Conservation (phyloP, 2,329 filamentous ascomycete genomes). For the Botrytis fabae region DNA sequence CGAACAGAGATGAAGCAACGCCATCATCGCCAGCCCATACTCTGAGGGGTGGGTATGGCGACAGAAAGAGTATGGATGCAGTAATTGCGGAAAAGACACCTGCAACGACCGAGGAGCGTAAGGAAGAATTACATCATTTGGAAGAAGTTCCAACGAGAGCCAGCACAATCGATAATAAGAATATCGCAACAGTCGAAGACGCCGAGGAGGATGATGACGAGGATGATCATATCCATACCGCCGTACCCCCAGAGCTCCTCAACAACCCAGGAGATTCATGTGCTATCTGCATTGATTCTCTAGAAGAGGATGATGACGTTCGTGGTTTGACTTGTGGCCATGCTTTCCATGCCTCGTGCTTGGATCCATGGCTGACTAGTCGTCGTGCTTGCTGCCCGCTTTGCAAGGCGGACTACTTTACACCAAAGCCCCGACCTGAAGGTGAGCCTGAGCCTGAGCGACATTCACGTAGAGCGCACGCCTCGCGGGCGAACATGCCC, state of each 20-base stretch:
- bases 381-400: constrained; percentile 93
- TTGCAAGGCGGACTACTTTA: constrained; percentile 97
- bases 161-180: constrained; percentile 44
- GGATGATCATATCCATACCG: constrained; percentile 75
- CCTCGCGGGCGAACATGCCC: constrained; percentile 33
- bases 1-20: constrained; percentile 28
- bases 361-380: constrained; percentile 95
- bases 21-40: constrained; percentile 27
- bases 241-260: constrained; percentile 77
- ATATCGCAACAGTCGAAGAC: constrained; percentile 43
- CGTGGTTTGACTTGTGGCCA: constrained; percentile 95
- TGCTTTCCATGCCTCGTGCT: constrained; percentile 92
- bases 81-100: constrained; percentile 29
- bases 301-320: constrained; percentile 95
- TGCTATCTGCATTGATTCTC: constrained; percentile 90
- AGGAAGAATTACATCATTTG: constrained; percentile 34
- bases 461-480: constrained; percentile 29
- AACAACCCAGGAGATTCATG: constrained; percentile 86
- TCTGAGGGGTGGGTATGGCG: constrained; percentile 21
- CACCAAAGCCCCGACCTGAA: constrained; percentile 77
- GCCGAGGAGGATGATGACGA: constrained; percentile 74
- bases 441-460: constrained; percentile 38
- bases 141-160: constrained; percentile 37
- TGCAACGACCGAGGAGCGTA: constrained; percentile 26
- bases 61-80: constrained; percentile 30